phyloP scores from a whole-genome alignment of 441 rosid species.

The Raphanus hybrid region DNA sequence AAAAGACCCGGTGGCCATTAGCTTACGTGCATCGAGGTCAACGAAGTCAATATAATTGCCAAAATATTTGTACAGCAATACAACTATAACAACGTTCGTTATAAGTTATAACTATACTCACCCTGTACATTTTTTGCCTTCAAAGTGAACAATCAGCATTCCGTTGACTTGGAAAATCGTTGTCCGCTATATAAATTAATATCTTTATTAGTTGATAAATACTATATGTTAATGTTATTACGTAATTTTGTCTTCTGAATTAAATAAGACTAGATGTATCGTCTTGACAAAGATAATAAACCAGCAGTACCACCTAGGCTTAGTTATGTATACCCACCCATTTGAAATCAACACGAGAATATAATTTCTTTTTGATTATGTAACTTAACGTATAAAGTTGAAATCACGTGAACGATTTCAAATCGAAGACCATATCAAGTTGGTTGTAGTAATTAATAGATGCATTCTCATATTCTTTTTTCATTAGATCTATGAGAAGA shows the following conservation, averaged over 20 bases:
- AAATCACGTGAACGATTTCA: slow-evolving; percentile 37
- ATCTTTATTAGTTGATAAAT: slow-evolving; percentile 4
- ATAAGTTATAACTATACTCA: not conserved
- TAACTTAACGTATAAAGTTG: slow-evolving; percentile 5
- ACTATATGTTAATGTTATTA: not conserved
- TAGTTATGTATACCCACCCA: not conserved
- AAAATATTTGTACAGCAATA: not conserved
- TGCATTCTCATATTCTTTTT: slow-evolving; percentile 12
- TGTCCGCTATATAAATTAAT: not conserved
- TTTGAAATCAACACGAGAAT: slow-evolving; percentile 17
- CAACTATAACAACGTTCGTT: not conserved
- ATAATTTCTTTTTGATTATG: not conserved
- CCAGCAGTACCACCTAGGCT: slow-evolving; percentile 6
- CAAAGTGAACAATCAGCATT: not conserved
- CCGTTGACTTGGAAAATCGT: not conserved
- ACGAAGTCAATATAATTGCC: slow-evolving; percentile 23
- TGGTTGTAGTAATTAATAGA: slow-evolving; percentile 20
- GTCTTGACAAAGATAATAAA: not conserved
- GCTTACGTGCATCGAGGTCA: slow-evolving; percentile 42
- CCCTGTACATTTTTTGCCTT: not conserved
- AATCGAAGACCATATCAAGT: slow-evolving; percentile 22
- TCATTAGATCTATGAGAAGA: slow-evolving; percentile 19
- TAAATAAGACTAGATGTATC: slow-evolving; percentile 7
- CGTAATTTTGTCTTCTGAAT: not conserved
- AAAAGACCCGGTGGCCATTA: slow-evolving; percentile 32